Conservation (phyloP, 768 basidiomycete species). For the Suillus cothurnatus region DNA sequence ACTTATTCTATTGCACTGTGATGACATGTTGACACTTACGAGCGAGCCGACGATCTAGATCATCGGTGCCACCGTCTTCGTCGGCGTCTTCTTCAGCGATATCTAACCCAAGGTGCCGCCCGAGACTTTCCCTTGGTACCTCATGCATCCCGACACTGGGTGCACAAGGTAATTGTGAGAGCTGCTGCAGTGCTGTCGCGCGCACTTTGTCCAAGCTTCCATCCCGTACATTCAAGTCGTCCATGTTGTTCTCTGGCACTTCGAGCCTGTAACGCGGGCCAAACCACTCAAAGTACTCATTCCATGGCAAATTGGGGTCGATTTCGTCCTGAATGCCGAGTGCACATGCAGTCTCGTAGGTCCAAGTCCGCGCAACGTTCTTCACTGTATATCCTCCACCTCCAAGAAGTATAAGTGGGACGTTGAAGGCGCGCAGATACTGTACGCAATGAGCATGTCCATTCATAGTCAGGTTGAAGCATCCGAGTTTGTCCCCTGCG, state of each 20-base stretch:
- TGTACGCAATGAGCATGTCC: conserved; percentile 93
- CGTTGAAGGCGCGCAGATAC: conserved; percentile 77
- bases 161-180: conserved; percentile 64
- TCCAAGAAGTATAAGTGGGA: conserved; percentile 90
- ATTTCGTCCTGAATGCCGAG: conserved; percentile 82
- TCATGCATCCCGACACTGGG: conserved; percentile 89
- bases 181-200: conserved; percentile 59
- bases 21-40: conserved; percentile 48
- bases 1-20: not conserved
- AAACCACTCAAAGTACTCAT: conserved; percentile 96
- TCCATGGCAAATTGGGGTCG: conserved; percentile 80
- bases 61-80: conserved; percentile 49
- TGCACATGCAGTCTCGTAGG: conserved; percentile 95
- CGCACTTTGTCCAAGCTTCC: conserved; percentile 79
- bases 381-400: conserved; percentile 98
- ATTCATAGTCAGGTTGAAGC: conserved; percentile 94
- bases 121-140: conserved; percentile 72
- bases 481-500: conserved; percentile 92
- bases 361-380: conserved; percentile 94
- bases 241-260: conserved; percentile 91
- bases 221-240: conserved; percentile 85
- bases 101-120: conserved; percentile 60
- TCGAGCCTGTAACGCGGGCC: conserved; percentile 94
- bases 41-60: conserved; percentile 69
- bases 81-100: conserved; percentile 45